These are phyloP conservation scores for Pholiota conissans DNA, from an alignment of 768 basidiomycete species.

Conservation along the genomic window DNA sequence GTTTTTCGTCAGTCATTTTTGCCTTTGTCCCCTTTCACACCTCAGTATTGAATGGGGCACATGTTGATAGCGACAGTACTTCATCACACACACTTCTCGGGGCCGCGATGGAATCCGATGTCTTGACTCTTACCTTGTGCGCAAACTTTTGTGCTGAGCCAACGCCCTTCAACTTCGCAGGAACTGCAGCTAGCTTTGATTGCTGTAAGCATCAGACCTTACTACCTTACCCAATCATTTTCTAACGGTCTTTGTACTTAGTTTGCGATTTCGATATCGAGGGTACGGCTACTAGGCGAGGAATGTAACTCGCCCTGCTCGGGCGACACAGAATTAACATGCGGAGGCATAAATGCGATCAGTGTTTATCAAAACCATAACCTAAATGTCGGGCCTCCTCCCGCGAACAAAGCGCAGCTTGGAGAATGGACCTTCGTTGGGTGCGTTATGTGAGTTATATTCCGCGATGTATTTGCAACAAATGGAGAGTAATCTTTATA, in stretches of 20 bases:
- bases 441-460: constrained; percentile 14
- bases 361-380: constrained; percentile 17
- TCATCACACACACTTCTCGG: constrained; percentile 16
- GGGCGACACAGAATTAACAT: constrained; percentile 15
- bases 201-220: constrained; percentile 16
- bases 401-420: constrained; percentile 13
- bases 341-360: constrained; percentile 13
- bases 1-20: constrained; percentile 8
- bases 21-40: neutral
- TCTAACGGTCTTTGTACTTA: too few relatives aligned
- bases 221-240: too few relatives aligned
- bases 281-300: constrained; percentile 15
- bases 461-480: neutral
- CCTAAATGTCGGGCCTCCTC: constrained; percentile 4
- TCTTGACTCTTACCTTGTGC: constrained; percentile 20
- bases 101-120: too few relatives aligned
- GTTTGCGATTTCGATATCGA: constrained; percentile 21
- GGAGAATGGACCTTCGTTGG: constrained; percentile 14
- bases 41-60: neutral
- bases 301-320: constrained; percentile 15
- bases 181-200: constrained; percentile 17
- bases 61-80: constrained; percentile 11
- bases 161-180: constrained; percentile 18
- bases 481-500: neutral
- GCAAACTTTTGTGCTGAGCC: constrained; percentile 18